These are phyloP conservation scores for Starmerella kuoi DNA, from an alignment of 805 yeast genomes.

Conservation along the genomic window DNA sequence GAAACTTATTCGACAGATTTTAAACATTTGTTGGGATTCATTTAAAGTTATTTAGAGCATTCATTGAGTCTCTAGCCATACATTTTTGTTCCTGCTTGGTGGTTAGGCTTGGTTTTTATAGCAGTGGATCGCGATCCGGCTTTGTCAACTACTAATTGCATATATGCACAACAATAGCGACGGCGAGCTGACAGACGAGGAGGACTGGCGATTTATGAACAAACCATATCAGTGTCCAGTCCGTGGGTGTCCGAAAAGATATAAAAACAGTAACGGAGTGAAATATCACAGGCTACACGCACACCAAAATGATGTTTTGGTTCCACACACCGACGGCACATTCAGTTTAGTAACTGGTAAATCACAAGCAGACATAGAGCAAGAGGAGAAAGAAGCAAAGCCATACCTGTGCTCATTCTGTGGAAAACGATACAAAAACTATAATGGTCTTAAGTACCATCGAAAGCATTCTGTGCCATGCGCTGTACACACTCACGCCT, in stretches of 20 bases:
- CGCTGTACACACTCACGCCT: neutral
- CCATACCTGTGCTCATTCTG: conserved; percentile 96
- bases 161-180: conserved; percentile 7
- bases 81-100: too few relatives aligned
- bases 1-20: too few relatives aligned
- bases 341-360: conserved; percentile 75
- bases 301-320: conserved; percentile 84
- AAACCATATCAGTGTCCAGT: conserved; percentile 96
- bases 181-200: conserved; percentile 18
- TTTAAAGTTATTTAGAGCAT: too few relatives aligned
- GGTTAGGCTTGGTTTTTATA: too few relatives aligned
- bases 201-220: conserved; percentile 32
- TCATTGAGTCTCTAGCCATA: too few relatives aligned
- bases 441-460: conserved; percentile 91
- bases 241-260: conserved; percentile 91
- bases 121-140: too few relatives aligned
- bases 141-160: too few relatives aligned
- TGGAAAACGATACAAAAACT: conserved; percentile 89
- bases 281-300: conserved; percentile 92
- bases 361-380: conserved; percentile 56
- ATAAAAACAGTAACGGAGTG: conserved; percentile 91
- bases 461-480: conserved; percentile 62
- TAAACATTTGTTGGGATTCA: too few relatives aligned
- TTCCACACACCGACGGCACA: conserved; percentile 85
- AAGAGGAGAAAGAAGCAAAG: conserved; percentile 32